Conservation (phyloP, 2,329 filamentous ascomycete genomes). For the Trichophyton simii region DNA sequence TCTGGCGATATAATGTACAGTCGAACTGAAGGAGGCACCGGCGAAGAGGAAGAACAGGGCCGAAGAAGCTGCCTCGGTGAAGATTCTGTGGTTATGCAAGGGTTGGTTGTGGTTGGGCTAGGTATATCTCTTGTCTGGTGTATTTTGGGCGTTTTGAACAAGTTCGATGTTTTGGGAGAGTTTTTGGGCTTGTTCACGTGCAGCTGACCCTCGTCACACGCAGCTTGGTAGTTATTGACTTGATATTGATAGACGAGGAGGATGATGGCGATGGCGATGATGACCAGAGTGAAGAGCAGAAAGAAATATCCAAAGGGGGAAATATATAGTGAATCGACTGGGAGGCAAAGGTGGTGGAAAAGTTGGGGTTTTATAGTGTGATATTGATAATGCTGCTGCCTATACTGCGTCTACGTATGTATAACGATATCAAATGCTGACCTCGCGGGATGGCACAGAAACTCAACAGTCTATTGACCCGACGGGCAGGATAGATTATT, state of each 20-base stretch:
- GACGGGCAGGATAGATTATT: slow-evolving; percentile 2
- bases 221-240: background rate
- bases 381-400: background rate
- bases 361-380: background rate
- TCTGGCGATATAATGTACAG: slow-evolving; percentile 19
- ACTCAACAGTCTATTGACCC: slow-evolving; percentile 2
- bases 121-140: background rate
- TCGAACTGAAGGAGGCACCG: background rate
- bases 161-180: background rate
- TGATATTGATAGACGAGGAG: background rate
- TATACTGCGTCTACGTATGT: background rate
- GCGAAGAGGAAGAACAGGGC: background rate
- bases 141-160: background rate
- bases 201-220: slow-evolving; percentile 1
- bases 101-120: too few species aligned
- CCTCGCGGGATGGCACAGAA: background rate
- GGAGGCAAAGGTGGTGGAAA: background rate
- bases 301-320: background rate
- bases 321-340: background rate
- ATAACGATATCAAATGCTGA: background rate
- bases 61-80: background rate
- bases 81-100: too few species aligned
- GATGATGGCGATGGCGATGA: background rate
- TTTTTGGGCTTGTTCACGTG: slow-evolving; percentile 3
- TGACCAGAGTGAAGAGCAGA: background rate